A percentile compares a stretch with the other conserved stretches of the same genome.
Evolutionary conservation across 495 filamentous ascomycete species (phyloP).

Genomic region (Podospora pseudopauciseta): DNA sequence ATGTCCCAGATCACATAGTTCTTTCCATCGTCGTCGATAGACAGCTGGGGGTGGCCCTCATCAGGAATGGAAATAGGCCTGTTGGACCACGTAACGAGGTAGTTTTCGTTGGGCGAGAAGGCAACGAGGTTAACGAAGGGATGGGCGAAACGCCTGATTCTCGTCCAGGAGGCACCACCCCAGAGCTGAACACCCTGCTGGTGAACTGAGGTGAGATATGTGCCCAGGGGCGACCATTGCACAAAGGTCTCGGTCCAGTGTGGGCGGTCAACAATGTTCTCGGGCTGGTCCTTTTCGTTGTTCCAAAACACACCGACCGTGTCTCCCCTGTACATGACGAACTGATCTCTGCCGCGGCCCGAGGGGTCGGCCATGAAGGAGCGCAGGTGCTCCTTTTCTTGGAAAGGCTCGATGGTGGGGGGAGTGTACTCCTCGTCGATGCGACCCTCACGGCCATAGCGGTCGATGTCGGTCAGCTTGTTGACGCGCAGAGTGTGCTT

Average conservation of each 20-base stretch:
- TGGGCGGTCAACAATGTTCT: conserved; percentile 80
- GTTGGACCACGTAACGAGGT: conserved; percentile 94
- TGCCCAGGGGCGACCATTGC: conserved; percentile 94
- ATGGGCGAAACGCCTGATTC: conserved; percentile 89
- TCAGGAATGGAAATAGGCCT: conserved; percentile 88
- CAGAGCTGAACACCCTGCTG: conserved; percentile 93
- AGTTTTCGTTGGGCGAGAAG: conserved; percentile 90
- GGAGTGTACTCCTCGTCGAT: conserved; percentile 84
- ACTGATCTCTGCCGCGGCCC: conserved; percentile 87
- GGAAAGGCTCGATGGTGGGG: conserved; percentile 73
- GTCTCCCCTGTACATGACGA: conserved; percentile 85
- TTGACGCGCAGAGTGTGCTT: conserved; percentile 93
- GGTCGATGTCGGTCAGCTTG: conserved; percentile 96
- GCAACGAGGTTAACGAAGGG: conserved; percentile 93
- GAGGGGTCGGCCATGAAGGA: conserved; percentile 85
- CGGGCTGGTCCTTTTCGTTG: conserved; percentile 85
- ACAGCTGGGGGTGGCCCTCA: conserved; percentile 70
- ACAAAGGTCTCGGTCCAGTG: conserved; percentile 98
- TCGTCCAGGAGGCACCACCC: conserved; percentile 84
- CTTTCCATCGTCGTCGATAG: conserved; percentile 93
- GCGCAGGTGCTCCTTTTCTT: conserved; percentile 89
- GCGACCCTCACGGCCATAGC: conserved; percentile 89
- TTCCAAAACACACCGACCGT: conserved; percentile 96
- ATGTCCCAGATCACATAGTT: conserved; percentile 99
- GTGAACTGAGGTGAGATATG: conserved; percentile 91